phyloP scores from a whole-genome alignment of 1,284 basidiomycete genomes.

The Malassezia sympodialis region DNA sequence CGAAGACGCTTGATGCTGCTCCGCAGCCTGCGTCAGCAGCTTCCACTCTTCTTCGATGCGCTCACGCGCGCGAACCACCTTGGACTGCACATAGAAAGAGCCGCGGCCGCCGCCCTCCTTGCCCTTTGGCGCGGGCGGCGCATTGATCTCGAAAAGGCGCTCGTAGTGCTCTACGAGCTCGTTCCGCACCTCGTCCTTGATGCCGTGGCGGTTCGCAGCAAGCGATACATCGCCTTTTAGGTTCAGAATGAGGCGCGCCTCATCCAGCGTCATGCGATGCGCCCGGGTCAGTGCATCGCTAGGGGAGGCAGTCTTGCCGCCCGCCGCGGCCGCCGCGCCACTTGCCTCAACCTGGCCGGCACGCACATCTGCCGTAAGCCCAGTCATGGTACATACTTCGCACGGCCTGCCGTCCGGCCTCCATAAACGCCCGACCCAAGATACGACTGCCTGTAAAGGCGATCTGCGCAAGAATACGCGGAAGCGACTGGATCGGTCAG shows the following conservation, averaged over 20 bases:
- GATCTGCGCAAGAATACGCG: slow-evolving; percentile 66
- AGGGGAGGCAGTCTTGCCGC: slow-evolving; percentile 34
- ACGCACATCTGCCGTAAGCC: slow-evolving; percentile 59
- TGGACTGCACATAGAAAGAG: slow-evolving; percentile 74
- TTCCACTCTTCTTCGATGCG: slow-evolving; percentile 74
- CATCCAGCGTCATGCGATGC: slow-evolving; percentile 87
- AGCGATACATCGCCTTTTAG: slow-evolving; percentile 57
- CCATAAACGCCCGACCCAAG: slow-evolving; percentile 78
- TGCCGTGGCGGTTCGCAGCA: slow-evolving; percentile 13
- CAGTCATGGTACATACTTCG: slow-evolving; percentile 65
- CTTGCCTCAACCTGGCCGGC: slow-evolving; percentile 58
- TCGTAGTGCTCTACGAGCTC: slow-evolving; percentile 62
- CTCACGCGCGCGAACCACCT: slow-evolving; percentile 85
- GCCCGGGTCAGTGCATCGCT: slow-evolving; percentile 54
- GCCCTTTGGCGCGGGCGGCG: slow-evolving; percentile 49
- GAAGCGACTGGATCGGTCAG: slow-evolving; percentile 35
- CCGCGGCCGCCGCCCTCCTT: slow-evolving; percentile 40
- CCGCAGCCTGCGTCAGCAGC: slow-evolving; percentile 17
- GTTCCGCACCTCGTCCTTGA: slow-evolving; percentile 25
- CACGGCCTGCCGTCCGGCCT: slow-evolving; percentile 81
- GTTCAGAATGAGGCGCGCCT: slow-evolving; percentile 88
- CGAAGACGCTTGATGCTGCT: slow-evolving; percentile 4
- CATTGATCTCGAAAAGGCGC: slow-evolving; percentile 77
- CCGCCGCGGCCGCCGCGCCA: slow-evolving; percentile 59
- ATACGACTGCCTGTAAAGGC: slow-evolving; percentile 69